Evolutionary conservation across 2,329 filamentous ascomycete species (phyloP), one percentile per base, ranked within the genome.

Genomic region (Calonectria montana): DNA sequence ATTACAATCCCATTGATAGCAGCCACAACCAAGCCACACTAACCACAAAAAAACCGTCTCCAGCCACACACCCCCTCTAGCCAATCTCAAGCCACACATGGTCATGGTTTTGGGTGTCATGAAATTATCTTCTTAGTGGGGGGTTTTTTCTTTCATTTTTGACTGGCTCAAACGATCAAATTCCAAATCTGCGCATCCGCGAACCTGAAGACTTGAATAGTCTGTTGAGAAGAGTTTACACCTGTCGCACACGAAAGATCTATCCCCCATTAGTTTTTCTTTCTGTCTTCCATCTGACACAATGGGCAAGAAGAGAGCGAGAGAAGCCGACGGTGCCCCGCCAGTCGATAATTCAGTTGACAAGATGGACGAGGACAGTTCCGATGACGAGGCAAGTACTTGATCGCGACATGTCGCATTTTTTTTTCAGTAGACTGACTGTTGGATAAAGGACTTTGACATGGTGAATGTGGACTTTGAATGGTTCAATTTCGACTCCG

Each of bases 401-500:
- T n/a, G 74, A 68, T 74, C 53, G 74, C 57, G 63, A 59, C 25
- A 53, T 57, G 23, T 41, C 18, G 18, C 43, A 43, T 64, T 67
- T 76, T 43, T 64, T 67, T 76, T 43, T 75, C 67, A 50, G 27
- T 29, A 41, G 7, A 67, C 72, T 76, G 29, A 78, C 37, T 48
- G 23, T 8, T 13, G 21, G 12, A 8, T n/a, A n/a, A 29, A 97
- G 94, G 94, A 98, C 80, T 93, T 95, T 80, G 94, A 98, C 81
- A 93, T 96, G 83, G 91, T 99, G 76, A 93, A 98, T 81, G 95
- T 98, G 70, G 96, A 98, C 76, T 99, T 99, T 80, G 97, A 99
- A 86, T 98, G 95, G 94, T 99, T 98, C 87, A 97, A 98, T 85
- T 97, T 96, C 74, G 93, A 97, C 78, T 89, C 94, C 2, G 91